Evolutionary conservation across 352 stramenopile genomes (phyloP).

Genomic region (Salisapilia sapeloensis): DNA sequence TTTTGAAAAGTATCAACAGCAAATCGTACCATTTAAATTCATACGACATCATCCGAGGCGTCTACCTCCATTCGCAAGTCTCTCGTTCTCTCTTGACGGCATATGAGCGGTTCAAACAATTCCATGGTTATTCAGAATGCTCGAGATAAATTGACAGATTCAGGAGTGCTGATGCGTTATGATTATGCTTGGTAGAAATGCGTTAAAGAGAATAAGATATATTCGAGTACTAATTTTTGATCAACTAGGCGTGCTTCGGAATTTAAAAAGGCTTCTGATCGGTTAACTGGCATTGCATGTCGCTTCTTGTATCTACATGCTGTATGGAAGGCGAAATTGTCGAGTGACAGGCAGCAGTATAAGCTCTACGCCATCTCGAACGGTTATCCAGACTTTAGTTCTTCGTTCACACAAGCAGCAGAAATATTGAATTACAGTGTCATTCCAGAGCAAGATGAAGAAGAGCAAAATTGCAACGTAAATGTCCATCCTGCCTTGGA

Average conservation of each 20-base stretch:
- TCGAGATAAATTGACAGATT: constrained; percentile 3
- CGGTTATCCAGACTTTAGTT: constrained; percentile 28
- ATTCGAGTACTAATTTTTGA: neutral
- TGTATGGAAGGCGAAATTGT: constrained; percentile 15
- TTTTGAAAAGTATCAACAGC: no score
- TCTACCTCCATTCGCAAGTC: no score
- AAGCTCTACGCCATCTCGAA: constrained; percentile 30
- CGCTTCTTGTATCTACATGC: constrained; percentile 57
- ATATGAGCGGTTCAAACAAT: no score
- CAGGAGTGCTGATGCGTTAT: constrained; percentile 56
- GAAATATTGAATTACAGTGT: constrained; percentile 32
- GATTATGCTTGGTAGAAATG: constrained; percentile 59
- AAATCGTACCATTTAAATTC: no score
- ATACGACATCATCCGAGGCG: no score
- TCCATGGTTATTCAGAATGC: no score
- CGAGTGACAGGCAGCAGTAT: constrained; percentile 2
- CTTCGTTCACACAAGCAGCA: constrained; percentile 13
- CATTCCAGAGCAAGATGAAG: constrained; percentile 4
- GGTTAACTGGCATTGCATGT: constrained; percentile 38
- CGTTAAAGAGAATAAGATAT: neutral
- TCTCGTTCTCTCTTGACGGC: no score
- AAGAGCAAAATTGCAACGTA: neutral
- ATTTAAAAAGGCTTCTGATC: constrained; percentile 23
- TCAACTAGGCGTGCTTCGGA: constrained; percentile 8
- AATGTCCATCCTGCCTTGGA: neutral